Percentiles rank a stretch among this genome's conserved stretches.
Conservation (phyloP, 345 rosid species). For the Gossypium raimondii region DNA sequence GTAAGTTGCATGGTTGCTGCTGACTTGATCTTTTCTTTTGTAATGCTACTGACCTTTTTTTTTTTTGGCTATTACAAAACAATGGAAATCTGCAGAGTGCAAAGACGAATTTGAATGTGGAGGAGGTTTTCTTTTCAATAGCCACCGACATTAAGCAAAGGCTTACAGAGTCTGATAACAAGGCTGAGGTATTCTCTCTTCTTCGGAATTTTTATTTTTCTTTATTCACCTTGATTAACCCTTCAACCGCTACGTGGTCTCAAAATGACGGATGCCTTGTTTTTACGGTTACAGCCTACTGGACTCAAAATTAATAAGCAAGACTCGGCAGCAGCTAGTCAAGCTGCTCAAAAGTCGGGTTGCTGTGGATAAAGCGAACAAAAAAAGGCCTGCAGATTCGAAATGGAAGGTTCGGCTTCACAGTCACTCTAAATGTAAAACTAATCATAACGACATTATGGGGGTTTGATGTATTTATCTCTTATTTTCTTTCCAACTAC, state of each 20-base stretch:
- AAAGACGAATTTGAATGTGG: slow-evolving; percentile 56
- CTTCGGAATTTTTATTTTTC: not conserved
- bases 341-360: slow-evolving; percentile 42
- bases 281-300: slow-evolving; percentile 39
- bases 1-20: slow-evolving; percentile 36
- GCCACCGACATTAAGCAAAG: slow-evolving; percentile 55
- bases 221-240: not conserved
- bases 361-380: slow-evolving; percentile 48
- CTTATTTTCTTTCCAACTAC: slow-evolving; percentile 10
- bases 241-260: not conserved
- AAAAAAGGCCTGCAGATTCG: not conserved
- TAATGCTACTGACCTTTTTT: not conserved
- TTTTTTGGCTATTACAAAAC: not conserved
- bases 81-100: slow-evolving; percentile 42
- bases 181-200: slow-evolving; percentile 36
- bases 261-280: not conserved
- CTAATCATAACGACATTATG: slow-evolving; percentile 15
- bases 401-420: slow-evolving; percentile 7
- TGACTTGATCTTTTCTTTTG: not conserved
- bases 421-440: slow-evolving; percentile 11
- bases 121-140: slow-evolving; percentile 62
- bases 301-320: slow-evolving; percentile 53
- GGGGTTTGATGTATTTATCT: slow-evolving; percentile 16
- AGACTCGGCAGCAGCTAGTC: slow-evolving; percentile 32
- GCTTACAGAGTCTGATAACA: slow-evolving; percentile 49